A percentile compares a stretch with the other conserved stretches of the same genome.
phyloP scores from a whole-genome alignment of 352 stramenopile species.

The Phytopythium vexans region DNA sequence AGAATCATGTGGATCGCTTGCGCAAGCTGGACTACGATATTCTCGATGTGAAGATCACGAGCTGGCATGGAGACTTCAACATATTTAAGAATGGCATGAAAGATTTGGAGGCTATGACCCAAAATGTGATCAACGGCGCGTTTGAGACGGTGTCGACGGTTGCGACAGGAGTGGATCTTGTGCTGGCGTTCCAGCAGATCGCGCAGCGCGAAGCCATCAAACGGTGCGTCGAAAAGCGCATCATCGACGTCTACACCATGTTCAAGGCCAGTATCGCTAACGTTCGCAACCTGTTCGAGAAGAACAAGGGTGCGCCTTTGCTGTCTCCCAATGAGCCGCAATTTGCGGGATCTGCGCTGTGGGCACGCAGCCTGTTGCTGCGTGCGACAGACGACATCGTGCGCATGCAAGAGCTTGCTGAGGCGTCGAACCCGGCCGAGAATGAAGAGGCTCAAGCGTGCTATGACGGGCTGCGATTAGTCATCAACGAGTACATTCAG shows the following conservation, averaged over 20 bases:
- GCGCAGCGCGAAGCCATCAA: constrained; percentile 92
- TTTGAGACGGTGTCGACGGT: constrained; percentile 93
- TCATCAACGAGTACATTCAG: constrained; percentile 90
- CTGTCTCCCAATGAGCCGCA: constrained; percentile 88
- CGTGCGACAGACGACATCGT: constrained; percentile 73
- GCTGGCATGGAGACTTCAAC: constrained; percentile 96
- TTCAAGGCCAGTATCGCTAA: constrained; percentile 81
- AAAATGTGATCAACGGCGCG: constrained; percentile 94
- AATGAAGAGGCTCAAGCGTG: constrained; percentile 73
- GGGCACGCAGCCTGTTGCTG: constrained; percentile 87
- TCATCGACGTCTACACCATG: constrained; percentile 90
- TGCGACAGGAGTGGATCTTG: constrained; percentile 84
- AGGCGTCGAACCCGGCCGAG: constrained; percentile 68
- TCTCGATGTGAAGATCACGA: constrained; percentile 93
- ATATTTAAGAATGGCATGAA: constrained; percentile 95
- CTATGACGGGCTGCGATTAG: constrained; percentile 72
- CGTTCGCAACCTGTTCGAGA: constrained; percentile 90
- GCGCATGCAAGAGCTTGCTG: constrained; percentile 64
- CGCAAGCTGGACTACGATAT: constrained; percentile 92
- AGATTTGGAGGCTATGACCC: constrained; percentile 94
- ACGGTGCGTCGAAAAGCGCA: constrained; percentile 92
- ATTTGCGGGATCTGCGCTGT: constrained; percentile 91
- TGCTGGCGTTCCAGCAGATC: constrained; percentile 92
- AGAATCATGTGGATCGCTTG: constrained; percentile 87
- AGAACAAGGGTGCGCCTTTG: constrained; percentile 81